Evolutionary conservation across 257 asterid genomes (phyloP), one percentile per base, ranked within the genome.

Genomic region (Misopates orontium): DNA sequence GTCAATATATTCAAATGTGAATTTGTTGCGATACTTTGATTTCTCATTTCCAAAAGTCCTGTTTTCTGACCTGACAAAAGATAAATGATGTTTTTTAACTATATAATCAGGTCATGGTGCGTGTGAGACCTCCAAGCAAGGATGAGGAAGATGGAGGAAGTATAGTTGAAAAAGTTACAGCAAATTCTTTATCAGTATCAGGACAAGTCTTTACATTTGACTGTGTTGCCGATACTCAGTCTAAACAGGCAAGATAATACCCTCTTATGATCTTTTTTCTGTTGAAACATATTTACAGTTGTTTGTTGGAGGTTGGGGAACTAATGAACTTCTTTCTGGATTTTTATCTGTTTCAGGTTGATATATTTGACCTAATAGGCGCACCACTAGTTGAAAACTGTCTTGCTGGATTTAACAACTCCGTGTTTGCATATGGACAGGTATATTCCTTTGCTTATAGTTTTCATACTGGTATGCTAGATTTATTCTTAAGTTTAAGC

Each of bases 381-480:
- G 97, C 89, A 72, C 99, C 99, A 11, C 85, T 94, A 21, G 84
- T 94, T 44, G 99, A 94, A 77, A 90, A 90, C 77, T 94, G 99
- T 72, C 90, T 94, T 12, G 87, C 96, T 68, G 99, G 99, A n/a
- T 94, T 94, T 63, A 94, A 90, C 75, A 90, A 97, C 81, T 94
- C 99, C 0, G 99, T 88, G 67, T 94, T 94, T 84, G 99, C 99
- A 10, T 90, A 88, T 31, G 99, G 99, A 44, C 99, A 94, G 96
- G 99, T 94, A 73, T 55, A 32, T 51, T 52, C 21, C 44, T 52
- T 39, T 48, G 17, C 70, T 55, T 48, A 44, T 21, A 41, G 48
- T 58, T 59, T 59, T 32, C n/a, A 17, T 36, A 21, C 17, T 63
- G 17, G 23, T 60, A 18, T 19, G 11, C 45, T 31, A 23, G 67